phyloP scores from a whole-genome alignment of 2,329 filamentous ascomycete species.

The Xylariaceae sp. region DNA sequence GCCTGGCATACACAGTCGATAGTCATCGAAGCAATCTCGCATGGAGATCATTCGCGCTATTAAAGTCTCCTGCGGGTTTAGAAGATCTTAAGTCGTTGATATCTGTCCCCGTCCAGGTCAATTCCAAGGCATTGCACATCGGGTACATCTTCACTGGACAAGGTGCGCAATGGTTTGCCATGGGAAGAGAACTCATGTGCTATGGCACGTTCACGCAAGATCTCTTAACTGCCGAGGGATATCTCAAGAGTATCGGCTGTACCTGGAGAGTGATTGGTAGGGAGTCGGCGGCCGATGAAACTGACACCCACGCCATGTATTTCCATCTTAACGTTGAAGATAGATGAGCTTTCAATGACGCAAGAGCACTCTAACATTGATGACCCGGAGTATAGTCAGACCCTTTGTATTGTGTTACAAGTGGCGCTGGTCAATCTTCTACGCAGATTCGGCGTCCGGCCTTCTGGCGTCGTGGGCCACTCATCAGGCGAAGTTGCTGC shows the following conservation, averaged over 20 bases:
- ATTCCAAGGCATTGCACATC: slow-evolving; percentile 19
- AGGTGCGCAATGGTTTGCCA: slow-evolving; percentile 30
- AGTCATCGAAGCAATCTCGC: slow-evolving; percentile 7
- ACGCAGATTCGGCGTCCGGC: slow-evolving; percentile 29
- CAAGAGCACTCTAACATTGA: slow-evolving; percentile 29
- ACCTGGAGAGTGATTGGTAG: too few species aligned
- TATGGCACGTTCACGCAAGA: slow-evolving; percentile 31
- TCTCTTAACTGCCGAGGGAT: slow-evolving; percentile 9
- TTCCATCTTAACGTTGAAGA: too few species aligned
- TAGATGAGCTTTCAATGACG: too few species aligned
- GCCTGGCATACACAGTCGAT: slow-evolving; percentile 27
- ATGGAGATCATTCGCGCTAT: slow-evolving; percentile 21
- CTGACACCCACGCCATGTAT: too few species aligned
- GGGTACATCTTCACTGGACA: slow-evolving; percentile 40
- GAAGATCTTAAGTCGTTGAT: slow-evolving; percentile 10
- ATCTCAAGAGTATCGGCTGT: slow-evolving; percentile 24
- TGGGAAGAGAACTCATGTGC: slow-evolving; percentile 32
- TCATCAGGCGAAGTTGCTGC: slow-evolving; percentile 44
- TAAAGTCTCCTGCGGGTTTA: slow-evolving; percentile 8
- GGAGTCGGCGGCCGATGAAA: too few species aligned
- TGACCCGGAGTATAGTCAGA: slow-evolving; percentile 34
- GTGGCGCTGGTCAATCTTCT: slow-evolving; percentile 41
- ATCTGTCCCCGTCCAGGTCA: slow-evolving; percentile 7
- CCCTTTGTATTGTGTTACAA: slow-evolving; percentile 39
- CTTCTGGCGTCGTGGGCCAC: slow-evolving; percentile 37